Base-by-base conservation (phyloP, 164 flowering plant genomes). In the Berberis vulgaris region DNA sequence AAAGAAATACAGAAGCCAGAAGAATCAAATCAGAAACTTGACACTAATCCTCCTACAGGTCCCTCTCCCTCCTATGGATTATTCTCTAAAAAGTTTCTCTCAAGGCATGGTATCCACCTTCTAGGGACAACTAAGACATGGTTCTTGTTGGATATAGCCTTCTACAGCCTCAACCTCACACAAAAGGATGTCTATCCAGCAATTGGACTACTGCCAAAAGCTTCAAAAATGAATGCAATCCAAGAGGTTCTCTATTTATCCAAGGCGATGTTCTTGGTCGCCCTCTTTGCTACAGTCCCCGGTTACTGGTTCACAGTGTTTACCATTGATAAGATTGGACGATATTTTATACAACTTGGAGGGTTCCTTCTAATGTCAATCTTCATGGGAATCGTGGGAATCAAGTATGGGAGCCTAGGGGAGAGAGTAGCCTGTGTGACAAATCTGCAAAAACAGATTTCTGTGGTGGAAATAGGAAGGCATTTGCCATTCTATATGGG, bases 221-320 rank as follows among this genome's bases (percentile, higher is more conserved):
- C 71, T 0, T 8, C 43, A 12, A 56, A 59, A 5, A 71, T 79
- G 76, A 76, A 76, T 43, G 81, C 85, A 0, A 62, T 80, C 0
- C 68, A 74, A 38, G 86, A 83, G 63, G 76, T 77, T 3, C 81
- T 40, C 67, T 10, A 43, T 6, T 63, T 79, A 45, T 69, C 84
- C 3, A 68, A 46, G 66, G 74, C 80, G 10, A 74, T 74, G 82
- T 69, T 73, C 66, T 41, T 82, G 3, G 69, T 82, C 0, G 82
- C 86, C 0, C 69, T 80, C 38, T 57, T 66, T 5, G 77, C 79
- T 3, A 80, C 84, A 0, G 79, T 82, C 54, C 83, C 86, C 0
- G 83, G 86, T 1, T 80, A 82, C 71, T 82, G 86, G 86, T 80
- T 80, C 76, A 80, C 86, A 0, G 84, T 82, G 4, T 68, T 74